A percentile compares a stretch with the other conserved stretches of the same genome.
phyloP scores from a whole-genome alignment of 208 protist genomes.

The Trichomonas vaginalis region DNA sequence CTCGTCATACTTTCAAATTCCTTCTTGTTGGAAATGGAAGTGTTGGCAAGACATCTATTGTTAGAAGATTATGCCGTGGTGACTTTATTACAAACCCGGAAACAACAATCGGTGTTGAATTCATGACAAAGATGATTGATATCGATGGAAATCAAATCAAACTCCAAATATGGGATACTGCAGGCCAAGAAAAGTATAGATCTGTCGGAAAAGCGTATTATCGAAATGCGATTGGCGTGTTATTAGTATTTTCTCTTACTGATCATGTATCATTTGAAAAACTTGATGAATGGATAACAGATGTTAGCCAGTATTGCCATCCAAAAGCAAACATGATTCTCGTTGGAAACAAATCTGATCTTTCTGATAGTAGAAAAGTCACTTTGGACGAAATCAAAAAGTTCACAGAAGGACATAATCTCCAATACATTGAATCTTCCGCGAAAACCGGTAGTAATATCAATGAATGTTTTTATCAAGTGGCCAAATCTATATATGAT shows the following conservation, averaged over 20 bases:
- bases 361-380: background rate
- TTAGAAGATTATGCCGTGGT: background rate
- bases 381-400: background rate
- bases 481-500: background rate
- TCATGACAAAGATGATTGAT: background rate
- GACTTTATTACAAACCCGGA: background rate
- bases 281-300: background rate
- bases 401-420: background rate
- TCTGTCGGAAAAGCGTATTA: background rate
- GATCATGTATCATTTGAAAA: background rate
- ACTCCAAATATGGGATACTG: conserved; percentile 15
- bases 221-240: background rate
- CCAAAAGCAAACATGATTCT: background rate
- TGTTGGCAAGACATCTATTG: background rate
- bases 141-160: background rate
- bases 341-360: background rate
- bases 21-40: background rate
- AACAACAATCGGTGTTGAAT: background rate
- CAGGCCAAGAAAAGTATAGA: background rate
- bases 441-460: background rate
- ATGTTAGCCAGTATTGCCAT: background rate
- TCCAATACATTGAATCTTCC: background rate
- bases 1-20: background rate
- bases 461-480: background rate
- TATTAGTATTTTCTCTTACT: background rate